These are phyloP conservation scores for Cercospora citrullina DNA, from an alignment of 2,329 filamentous ascomycete species.

Conservation along the genomic window DNA sequence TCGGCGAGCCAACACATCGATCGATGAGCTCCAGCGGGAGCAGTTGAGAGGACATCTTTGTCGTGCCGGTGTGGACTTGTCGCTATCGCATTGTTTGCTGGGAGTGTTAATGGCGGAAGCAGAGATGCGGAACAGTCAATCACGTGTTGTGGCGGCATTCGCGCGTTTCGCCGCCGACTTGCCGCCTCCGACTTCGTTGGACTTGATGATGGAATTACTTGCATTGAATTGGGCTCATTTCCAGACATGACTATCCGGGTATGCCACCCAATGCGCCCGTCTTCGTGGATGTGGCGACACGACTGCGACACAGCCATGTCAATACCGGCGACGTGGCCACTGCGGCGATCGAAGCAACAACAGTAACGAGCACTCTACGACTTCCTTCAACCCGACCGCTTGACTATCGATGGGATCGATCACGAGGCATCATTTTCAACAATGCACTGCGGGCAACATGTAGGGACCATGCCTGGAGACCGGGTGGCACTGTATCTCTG, in stretches of 20 bases:
- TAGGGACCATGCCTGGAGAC: slow-evolving; percentile 2
- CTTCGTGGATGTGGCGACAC: slow-evolving; percentile 20
- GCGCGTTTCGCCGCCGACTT: slow-evolving; percentile 1
- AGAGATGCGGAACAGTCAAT: background rate
- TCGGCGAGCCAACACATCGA: slow-evolving; percentile 95
- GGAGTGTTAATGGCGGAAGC: background rate
- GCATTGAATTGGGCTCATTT: background rate
- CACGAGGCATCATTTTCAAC: slow-evolving; percentile 32
- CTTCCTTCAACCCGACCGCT: slow-evolving; percentile 33
- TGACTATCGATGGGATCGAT: slow-evolving; percentile 34
- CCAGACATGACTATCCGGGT: slow-evolving; percentile 16
- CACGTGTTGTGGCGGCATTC: background rate
- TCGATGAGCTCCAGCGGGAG: slow-evolving; percentile 78
- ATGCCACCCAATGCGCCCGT: slow-evolving; percentile 22
- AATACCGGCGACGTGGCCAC: slow-evolving; percentile 13
- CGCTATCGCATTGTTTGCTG: slow-evolving; percentile 6
- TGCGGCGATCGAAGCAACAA: background rate
- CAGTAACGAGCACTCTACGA: slow-evolving; percentile 13
- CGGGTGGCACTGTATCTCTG: background rate
- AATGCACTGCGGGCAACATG: slow-evolving; percentile 13
- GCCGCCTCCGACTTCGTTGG: background rate
- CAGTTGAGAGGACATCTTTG: slow-evolving; percentile 36
- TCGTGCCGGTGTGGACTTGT: background rate
- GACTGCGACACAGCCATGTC: slow-evolving; percentile 18
- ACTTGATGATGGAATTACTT: background rate